Evolutionary conservation across 2,329 filamentous ascomycete genomes (phyloP).

Genomic region (Graphiopsis chlorocephala): DNA sequence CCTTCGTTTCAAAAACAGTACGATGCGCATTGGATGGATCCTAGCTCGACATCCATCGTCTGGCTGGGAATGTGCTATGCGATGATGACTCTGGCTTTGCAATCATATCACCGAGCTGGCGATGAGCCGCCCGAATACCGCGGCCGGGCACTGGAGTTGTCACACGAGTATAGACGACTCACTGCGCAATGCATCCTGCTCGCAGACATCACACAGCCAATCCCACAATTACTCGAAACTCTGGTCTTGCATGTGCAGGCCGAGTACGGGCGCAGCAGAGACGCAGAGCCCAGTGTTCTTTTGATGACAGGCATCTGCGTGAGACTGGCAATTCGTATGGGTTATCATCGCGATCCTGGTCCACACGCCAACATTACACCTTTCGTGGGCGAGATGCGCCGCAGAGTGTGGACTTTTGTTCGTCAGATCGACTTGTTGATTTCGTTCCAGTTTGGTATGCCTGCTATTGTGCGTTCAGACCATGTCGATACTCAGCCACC

Average conservation of each 20-base stretch:
- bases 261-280: conserved; percentile 70
- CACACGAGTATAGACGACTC: conserved; percentile 60
- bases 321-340: conserved; percentile 67
- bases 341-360: conserved; percentile 73
- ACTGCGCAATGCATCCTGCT: conserved; percentile 76
- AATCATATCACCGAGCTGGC: conserved; percentile 75
- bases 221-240: conserved; percentile 74
- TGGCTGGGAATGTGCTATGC: conserved; percentile 77
- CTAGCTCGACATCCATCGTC: conserved; percentile 68
- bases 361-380: conserved; percentile 70
- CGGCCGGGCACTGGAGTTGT: conserved; percentile 55
- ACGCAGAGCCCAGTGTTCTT: conserved; percentile 67
- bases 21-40: conserved; percentile 67
- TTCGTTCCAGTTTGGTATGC: conserved; percentile 65
- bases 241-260: conserved; percentile 73
- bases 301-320: conserved; percentile 60
- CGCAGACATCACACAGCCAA: conserved; percentile 73
- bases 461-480: conserved; percentile 66
- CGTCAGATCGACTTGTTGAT: conserved; percentile 73
- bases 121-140: conserved; percentile 78
- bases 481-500: conserved; percentile 75
- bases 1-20: conserved; percentile 79
- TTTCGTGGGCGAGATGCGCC: conserved; percentile 71
- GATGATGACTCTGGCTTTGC: conserved; percentile 71
- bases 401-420: conserved; percentile 64